Base-by-base conservation (phyloP, 2,329 filamentous ascomycete species). In the Penicillium verrucosum region DNA sequence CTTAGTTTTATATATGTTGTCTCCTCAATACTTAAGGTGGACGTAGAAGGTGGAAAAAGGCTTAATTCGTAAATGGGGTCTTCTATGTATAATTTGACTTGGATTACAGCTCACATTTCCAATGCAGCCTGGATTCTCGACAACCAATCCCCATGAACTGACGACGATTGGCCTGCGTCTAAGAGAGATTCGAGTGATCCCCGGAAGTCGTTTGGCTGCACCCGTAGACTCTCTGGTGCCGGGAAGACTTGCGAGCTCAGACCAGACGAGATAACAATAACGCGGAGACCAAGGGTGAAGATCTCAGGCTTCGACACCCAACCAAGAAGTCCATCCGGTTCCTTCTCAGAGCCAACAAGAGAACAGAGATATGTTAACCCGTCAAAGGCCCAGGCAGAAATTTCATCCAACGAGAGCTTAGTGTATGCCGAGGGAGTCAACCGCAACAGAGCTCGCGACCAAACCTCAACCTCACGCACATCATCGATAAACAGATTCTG, bases 401-500 rank as follows among this genome's bases (percentile, higher is more conserved):
- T 60, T 12, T 66, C 59, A 6, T 51, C 49, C 11, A 68, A 46
- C 9, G 65, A 45, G 10, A 48, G 45, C 5, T 67, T 56, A 5
- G 68, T 56, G 3, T 73, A 65, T 4, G 69, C 58, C 9, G 46
- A 23, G n/a, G 57, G 42, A 4, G 63, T 58, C 4, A 80, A 56
- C 0, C 63, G 58, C 6, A 64, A 59, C 30, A 89, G 75, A 3
- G 84, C 76, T 16, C 71, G 72, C 0, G 81, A 75, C 91, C 92
- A 97, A n/a, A 85, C 71, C 18, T 80, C 75, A 4, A 86, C 80
- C 71, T 97, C 92, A 46, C 86, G 81, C 6, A 90, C 84, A 64
- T 92, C 87, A 70, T 97, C 93, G 48, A 93, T 79, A 72, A 90
- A 97, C n/a, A 97, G 81, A 70, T 99, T 99, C 70, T 96, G 92